These are phyloP conservation scores for Suillus alpinus DNA, from an alignment of 768 basidiomycete genomes.

Conservation along the genomic window DNA sequence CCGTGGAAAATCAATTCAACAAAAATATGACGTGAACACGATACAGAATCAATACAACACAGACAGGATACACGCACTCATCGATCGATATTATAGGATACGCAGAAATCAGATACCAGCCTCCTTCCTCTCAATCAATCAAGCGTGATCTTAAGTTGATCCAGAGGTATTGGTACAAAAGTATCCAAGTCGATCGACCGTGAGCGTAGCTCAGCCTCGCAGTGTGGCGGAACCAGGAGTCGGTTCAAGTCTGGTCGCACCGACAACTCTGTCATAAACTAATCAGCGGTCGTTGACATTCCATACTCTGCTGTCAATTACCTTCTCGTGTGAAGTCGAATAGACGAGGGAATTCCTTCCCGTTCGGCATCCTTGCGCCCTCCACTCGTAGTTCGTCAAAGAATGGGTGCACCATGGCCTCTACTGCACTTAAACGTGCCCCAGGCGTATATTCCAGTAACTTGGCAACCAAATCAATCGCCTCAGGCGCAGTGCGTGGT, in stretches of 20 bases:
- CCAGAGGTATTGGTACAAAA: slow-evolving; percentile 97
- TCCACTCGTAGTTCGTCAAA: slow-evolving; percentile 94
- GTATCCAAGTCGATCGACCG: slow-evolving; percentile 84
- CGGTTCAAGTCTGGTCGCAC: slow-evolving; percentile 93
- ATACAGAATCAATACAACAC: slow-evolving; percentile 23
- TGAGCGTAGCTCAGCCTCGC: slow-evolving; percentile 84
- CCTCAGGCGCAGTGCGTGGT: slow-evolving; percentile 92
- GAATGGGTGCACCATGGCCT: slow-evolving; percentile 93
- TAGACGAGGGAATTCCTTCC: slow-evolving; percentile 90
- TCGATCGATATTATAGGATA: slow-evolving; percentile 35
- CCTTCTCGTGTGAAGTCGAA: slow-evolving; percentile 97
- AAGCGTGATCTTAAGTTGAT: slow-evolving; percentile 90
- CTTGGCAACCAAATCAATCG: slow-evolving; percentile 93
- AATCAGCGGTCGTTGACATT: slow-evolving; percentile 1
- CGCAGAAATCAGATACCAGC: slow-evolving; percentile 31
- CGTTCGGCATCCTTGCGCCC: slow-evolving; percentile 93
- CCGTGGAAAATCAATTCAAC: slow-evolving; percentile 7
- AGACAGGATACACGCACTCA: slow-evolving; percentile 16
- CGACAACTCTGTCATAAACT: slow-evolving; percentile 71
- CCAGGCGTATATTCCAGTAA: slow-evolving; percentile 98
- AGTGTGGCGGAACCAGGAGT: slow-evolving; percentile 86
- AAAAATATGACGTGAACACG: slow-evolving; percentile 8
- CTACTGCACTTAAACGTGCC: slow-evolving; percentile 83
- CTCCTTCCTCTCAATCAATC: slow-evolving; percentile 53
- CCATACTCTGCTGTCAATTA: slow-evolving; percentile 38